Base-by-base conservation (phyloP, 768 basidiomycete species). In the Lactarius sanguifluus region DNA sequence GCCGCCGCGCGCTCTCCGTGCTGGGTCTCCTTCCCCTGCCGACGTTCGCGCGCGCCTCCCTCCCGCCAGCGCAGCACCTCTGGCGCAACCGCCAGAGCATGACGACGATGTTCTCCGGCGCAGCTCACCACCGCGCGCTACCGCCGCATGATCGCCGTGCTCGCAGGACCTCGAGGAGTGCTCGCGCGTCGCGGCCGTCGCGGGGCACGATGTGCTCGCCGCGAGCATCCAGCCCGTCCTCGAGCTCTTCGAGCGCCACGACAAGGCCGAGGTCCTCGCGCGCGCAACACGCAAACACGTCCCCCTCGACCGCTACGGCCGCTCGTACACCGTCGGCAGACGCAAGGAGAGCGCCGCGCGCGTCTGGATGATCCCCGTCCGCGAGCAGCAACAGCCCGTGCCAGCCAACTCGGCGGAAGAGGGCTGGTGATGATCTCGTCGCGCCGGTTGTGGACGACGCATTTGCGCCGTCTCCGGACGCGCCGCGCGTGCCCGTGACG, bases 271-370 rank as follows among this genome's bases (percentile, higher is more conserved):
- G 32, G 80, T 76, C 73, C 81, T 77, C 77, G 83, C 76, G 64
- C 74, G 78, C 55, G 76, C 78, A 55, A 78, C 82, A 76, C 80
- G 84, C 69, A 87, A 88, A 72, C 79, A 80, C 9, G 83, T 86
- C 41, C 74, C 79, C 30, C 77, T 92, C 61, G 96, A 98, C 75
- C 79, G 83, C 55, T 83, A 83, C 64, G 93, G 94, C n/a, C 82
- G 96, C 65, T 87, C 89, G n/a, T 92, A 93, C 73, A 91, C 91
- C 0, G 73, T 90, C 58, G 96, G 96, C 45, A 85, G 86, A 77
- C 83, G 96, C 70, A 98, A 98, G 78, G 93, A 93, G 66, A 92
- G 91, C 71, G 80, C 89, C 1, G 94, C 96, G 41, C 85, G 93
- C 45, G 94, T 96, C 10, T 98, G 96, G 96, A 90, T 96, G 80